Percentiles rank a stretch among this genome's conserved stretches.
phyloP scores from a whole-genome alignment of 768 basidiomycete species.

The Hypholoma fasciculare region DNA sequence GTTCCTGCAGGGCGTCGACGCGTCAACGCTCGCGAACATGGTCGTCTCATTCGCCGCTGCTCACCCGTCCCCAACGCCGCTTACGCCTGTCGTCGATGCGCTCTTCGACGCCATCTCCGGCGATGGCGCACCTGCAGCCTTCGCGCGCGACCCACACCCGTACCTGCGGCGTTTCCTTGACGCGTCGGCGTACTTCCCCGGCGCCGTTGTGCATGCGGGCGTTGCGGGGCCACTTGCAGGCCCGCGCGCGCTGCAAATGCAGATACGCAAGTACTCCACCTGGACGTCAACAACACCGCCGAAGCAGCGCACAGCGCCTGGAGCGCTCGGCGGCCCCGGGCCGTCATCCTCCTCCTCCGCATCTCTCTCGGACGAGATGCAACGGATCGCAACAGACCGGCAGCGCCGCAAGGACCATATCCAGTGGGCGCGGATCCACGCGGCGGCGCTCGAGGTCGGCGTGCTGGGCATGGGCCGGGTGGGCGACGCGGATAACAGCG shows the following conservation, averaged over 20 bases:
- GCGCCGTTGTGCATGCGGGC: constrained; percentile 51
- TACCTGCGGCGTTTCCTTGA: constrained; percentile 54
- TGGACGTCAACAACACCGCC: constrained; percentile 42
- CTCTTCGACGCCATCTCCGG: constrained; percentile 54
- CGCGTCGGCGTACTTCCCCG: constrained; percentile 51
- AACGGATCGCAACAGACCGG: constrained; percentile 58
- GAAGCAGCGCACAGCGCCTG: neutral
- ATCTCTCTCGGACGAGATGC: constrained; percentile 60
- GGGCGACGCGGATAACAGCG: constrained; percentile 38
- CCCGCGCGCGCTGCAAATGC: constrained; percentile 56
- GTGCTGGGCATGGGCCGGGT: constrained; percentile 45
- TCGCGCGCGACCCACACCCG: constrained; percentile 35
- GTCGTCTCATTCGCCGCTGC: constrained; percentile 49
- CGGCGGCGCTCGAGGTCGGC: constrained; percentile 60
- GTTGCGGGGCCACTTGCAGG: constrained; percentile 56
- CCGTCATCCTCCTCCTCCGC: constrained; percentile 18
- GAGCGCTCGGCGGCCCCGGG: neutral
- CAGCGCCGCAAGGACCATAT: constrained; percentile 65
- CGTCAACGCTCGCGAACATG: constrained; percentile 50
- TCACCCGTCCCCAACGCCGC: constrained; percentile 49
- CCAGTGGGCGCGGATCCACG: constrained; percentile 68
- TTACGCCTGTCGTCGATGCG: constrained; percentile 49
- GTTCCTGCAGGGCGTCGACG: constrained; percentile 47
- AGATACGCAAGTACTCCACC: constrained; percentile 54
- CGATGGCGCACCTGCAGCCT: constrained; percentile 28